Base-by-base conservation (phyloP, 148 eudicot genomes). In the Pouteria glomerata region DNA sequence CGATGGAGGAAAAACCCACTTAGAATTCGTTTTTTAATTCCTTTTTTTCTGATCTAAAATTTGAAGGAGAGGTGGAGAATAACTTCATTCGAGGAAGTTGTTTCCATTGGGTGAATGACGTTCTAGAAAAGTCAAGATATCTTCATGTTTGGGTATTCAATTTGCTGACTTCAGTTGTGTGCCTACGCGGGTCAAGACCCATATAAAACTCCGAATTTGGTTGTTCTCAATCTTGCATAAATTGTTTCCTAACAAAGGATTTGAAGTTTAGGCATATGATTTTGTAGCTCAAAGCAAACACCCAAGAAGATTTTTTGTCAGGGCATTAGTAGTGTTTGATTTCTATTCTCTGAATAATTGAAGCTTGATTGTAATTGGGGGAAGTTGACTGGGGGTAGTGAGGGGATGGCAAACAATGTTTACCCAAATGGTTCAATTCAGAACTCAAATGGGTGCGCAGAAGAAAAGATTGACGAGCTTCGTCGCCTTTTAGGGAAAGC, bases 401-500 rank as follows among this genome's bases (percentile, higher is more conserved):
- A 73, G 58, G 74, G 23, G 30, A 68, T 26, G 23, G 39, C 41
- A 24, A 27, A 79, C 48, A 33, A 78, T 58, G 71, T 75, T 50
- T 42, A 83, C 39, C 52, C 73, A 15, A 85, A 89, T 72, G 87
- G 87, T 61, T 69, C 76, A 2, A 63, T 78, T 42, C 80, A 75
- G 24, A 74, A 59, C 56, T 31, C 71, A 10, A 89, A 85, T 79
- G 85, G 85, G 39, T 61, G 48, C 11, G 23, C 69, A 42, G 91
- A 90, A 55, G 88, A 83, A 59, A 90, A 83, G 77, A 45, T 90
- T 5, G 87, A 91, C 58, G 94, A 89, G 70, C 79, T 91, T 63
- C 86, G 97, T n/a, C 15, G 58, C 1, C 70, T 76, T 48, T 47
- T 91, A n/a, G 88, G 88, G 8, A 91, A 91, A 66, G 70, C 86